A percentile compares a stretch with the other conserved stretches of the same genome.
Conservation (phyloP, 1,284 basidiomycete species). For the Sporisorium graminicola region DNA sequence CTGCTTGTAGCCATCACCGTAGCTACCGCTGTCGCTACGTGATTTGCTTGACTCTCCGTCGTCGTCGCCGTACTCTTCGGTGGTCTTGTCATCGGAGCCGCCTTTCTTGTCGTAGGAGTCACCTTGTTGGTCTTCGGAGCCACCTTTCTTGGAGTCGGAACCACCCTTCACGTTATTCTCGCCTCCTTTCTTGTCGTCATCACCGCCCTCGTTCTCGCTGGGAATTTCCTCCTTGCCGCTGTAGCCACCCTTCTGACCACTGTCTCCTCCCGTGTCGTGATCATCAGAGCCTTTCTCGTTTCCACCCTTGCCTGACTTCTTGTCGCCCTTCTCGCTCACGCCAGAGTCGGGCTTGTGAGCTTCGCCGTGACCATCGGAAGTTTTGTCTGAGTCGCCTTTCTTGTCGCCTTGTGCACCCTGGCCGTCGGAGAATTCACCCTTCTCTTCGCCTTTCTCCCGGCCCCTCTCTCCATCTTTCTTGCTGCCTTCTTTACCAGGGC, state of each 20-base stretch:
- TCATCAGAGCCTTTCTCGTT: not conserved
- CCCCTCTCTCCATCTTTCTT: not conserved
- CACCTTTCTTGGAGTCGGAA: not conserved
- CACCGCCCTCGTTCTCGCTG: not conserved
- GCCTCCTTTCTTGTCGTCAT: slow-evolving; percentile 3
- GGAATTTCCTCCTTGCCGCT: not conserved
- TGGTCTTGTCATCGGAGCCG: not conserved
- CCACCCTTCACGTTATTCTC: slow-evolving; percentile 1
- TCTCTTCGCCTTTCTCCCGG: not conserved
- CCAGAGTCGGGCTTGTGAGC: no score
- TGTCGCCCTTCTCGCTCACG: not conserved
- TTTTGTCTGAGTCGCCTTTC: not conserved
- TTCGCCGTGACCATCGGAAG: not conserved
- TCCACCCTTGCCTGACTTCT: slow-evolving; percentile 1
- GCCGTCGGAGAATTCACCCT: not conserved
- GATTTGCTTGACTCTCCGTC: slow-evolving; percentile 1
- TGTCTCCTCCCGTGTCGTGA: not conserved
- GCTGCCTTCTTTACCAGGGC: slow-evolving; percentile 3
- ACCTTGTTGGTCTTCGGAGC: slow-evolving; percentile 3
- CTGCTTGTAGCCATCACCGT: not conserved
- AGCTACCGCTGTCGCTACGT: not conserved
- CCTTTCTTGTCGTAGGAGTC: not conserved
- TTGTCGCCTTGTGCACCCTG: not conserved
- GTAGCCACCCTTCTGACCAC: not conserved
- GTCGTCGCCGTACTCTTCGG: not conserved